Base-by-base conservation (phyloP, 202 grass and related monocot genomes). In the Carex arenaria region DNA sequence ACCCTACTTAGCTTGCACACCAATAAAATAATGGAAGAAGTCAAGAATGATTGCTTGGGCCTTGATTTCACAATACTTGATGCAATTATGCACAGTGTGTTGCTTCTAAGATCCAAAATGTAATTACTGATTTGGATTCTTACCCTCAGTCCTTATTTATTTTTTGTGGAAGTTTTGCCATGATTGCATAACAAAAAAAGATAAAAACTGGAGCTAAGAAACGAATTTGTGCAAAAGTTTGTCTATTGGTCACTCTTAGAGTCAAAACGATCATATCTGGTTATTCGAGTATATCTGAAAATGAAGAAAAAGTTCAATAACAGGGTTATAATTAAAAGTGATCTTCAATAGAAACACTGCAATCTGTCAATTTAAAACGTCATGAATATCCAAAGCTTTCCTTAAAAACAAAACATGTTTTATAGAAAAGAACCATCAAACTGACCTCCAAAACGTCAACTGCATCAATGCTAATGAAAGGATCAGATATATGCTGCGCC, bases 381-480 rank as follows among this genome's bases (percentile, higher is more conserved):
- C 28, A 31, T 4, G 66, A 15, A 42, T 19, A 69, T 43, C 17
- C 36, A 20, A 69, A 69, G 34, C 7, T 43, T 2, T 42, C 18
- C 66, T 47, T 84, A 22, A 62, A 38, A 76, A 40, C 49, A 64
- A 30, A 10, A 65, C 28, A n/a, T 81, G 45, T 14, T 65, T 47
- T 30, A 65, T 64, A 31, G 7, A 11, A 67, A 68, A 64, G 40
- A 82, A 69, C 26, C 52, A 59, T 49, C 49, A 8, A 95, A 83
- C 60, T 49, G 84, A 95, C 95, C 95, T 98, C 95, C 88, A 98
- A 73, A 49, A 95, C 95, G 78, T 98, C 95, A 51, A 95, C 73
- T 81, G 95, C 92, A 80, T 98, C 95, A 0, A 94, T 91, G 87
- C 95, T 95, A 52, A 95, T 95, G 83, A 98, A 98, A 45, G 95